Conservation (phyloP, 2,329 filamentous ascomycete genomes). For the Ceratocystis ficicola region DNA sequence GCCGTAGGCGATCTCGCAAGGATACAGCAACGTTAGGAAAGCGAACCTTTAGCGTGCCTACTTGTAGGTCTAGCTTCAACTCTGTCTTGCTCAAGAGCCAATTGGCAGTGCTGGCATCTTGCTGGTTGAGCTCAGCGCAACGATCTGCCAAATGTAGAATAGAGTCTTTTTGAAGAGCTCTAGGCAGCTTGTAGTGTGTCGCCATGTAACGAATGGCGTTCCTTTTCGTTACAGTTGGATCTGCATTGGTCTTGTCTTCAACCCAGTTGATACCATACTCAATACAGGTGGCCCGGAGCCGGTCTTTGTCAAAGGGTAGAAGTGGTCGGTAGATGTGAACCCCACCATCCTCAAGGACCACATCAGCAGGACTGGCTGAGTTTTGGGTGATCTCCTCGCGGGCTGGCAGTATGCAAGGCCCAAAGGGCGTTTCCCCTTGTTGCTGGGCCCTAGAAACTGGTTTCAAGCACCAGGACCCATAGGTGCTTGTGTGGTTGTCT, state of each 20-base stretch:
- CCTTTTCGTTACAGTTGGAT: constrained; percentile 61
- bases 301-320: constrained; percentile 56
- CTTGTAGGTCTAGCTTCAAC: background rate
- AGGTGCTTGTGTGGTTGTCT: background rate
- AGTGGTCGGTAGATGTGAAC: constrained; percentile 57
- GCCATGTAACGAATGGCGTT: constrained; percentile 63
- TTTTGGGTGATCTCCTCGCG: background rate
- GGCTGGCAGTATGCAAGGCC: background rate
- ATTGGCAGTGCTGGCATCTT: constrained; percentile 42
- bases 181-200: constrained; percentile 47
- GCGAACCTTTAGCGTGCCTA: background rate
- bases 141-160: constrained; percentile 50
- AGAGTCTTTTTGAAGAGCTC: constrained; percentile 52
- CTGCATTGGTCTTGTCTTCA: constrained; percentile 72
- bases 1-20: background rate
- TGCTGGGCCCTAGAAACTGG: background rate
- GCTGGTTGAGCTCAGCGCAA: constrained; percentile 35
- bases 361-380: constrained; percentile 2
- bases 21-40: background rate
- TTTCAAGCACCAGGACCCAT: background rate
- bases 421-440: background rate
- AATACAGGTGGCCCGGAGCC: constrained; percentile 63
- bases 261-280: constrained; percentile 60
- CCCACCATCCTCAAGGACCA: constrained; percentile 50
- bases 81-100: constrained; percentile 30